Percentiles rank a stretch among this genome's conserved stretches.
phyloP scores from a whole-genome alignment of 2,329 filamentous ascomycete species.

The Aspergillus texensis region DNA sequence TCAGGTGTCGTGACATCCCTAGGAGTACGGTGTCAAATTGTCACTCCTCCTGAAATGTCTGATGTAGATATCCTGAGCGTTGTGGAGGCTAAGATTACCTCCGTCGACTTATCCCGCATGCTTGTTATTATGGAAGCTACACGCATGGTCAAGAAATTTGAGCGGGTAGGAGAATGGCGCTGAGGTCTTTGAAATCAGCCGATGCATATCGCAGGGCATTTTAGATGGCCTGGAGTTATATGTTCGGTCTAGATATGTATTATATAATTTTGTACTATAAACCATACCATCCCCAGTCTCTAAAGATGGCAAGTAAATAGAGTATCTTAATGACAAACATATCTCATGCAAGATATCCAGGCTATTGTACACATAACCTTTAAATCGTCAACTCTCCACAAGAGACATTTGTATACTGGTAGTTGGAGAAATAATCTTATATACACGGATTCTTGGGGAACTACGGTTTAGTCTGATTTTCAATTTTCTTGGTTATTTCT shows the following conservation, averaged over 20 bases:
- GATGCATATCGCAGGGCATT: background rate
- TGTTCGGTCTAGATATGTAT: background rate
- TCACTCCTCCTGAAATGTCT: constrained; percentile 25
- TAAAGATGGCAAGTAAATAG: background rate
- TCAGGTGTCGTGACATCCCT: constrained; percentile 34
- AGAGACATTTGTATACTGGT: too few relatives aligned
- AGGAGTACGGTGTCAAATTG: constrained; percentile 35
- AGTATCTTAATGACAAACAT: background rate
- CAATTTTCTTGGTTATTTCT: background rate
- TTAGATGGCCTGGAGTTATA: background rate
- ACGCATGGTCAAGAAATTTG: constrained; percentile 33
- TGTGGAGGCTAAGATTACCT: constrained; percentile 38
- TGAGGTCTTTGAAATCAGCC: background rate
- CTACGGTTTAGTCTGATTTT: background rate
- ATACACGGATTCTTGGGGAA: too few relatives aligned
- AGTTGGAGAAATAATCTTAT: background rate
- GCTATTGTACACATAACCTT: background rate
- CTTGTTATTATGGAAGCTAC: constrained; percentile 39
- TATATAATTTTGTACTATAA: background rate
- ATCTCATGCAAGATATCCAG: background rate
- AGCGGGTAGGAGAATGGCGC: constrained; percentile 37
- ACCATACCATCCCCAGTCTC: background rate
- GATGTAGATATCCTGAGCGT: constrained; percentile 35
- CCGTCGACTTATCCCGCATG: constrained; percentile 35
- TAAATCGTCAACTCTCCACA: background rate